Conservation (phyloP, 2,329 filamentous ascomycete species). For the Aspergillus jensenii region DNA sequence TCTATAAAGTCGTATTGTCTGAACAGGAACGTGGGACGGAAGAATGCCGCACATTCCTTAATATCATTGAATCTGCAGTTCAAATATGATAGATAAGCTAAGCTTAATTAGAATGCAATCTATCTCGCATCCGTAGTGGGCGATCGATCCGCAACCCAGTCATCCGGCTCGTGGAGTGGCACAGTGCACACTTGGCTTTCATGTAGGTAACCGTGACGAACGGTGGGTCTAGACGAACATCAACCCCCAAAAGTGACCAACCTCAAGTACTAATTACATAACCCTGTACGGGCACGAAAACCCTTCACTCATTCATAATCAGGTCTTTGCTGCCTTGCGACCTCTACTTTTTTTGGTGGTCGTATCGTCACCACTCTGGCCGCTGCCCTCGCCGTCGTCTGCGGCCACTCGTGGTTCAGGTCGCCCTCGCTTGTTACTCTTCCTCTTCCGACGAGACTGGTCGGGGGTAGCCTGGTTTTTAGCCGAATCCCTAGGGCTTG, state of each 20-base stretch:
- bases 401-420: conserved; percentile 4
- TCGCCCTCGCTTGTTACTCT: conserved; percentile 17
- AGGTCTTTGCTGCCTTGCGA: conserved; percentile 10
- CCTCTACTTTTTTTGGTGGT: conserved; percentile 29
- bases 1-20: no score
- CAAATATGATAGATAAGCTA: neutral
- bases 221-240: conserved; percentile 11
- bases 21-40: neutral
- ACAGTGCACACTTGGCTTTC: conserved; percentile 3
- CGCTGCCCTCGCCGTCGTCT: neutral
- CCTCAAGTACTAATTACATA: conserved; percentile 7
- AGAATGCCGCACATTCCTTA: neutral
- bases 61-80: neutral
- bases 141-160: conserved; percentile 3
- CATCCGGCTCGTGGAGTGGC: conserved; percentile 6
- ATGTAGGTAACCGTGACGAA: conserved; percentile 19
- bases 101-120: conserved; percentile 6
- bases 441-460: conserved; percentile 11
- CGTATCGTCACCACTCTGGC: conserved; percentile 10
- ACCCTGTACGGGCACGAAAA: neutral
- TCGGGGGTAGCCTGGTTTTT: neutral
- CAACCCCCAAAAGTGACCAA: neutral
- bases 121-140: neutral
- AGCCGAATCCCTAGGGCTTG: neutral
- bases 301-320: neutral